Evolutionary conservation across 2,329 filamentous ascomycete species (phyloP).

Genomic region (Rachicladosporium sp.): DNA sequence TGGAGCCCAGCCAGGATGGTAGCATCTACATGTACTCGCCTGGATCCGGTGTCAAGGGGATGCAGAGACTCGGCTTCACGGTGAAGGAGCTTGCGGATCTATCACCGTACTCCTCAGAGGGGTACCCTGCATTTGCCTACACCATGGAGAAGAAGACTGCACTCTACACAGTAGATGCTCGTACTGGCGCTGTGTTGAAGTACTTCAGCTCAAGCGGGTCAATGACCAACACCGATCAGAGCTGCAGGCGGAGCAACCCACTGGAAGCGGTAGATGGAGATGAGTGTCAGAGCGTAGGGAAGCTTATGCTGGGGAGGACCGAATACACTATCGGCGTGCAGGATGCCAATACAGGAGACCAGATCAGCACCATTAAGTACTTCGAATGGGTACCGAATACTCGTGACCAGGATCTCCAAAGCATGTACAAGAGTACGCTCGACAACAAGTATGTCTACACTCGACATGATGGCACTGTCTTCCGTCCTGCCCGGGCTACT

Average conservation of each 20-base stretch:
- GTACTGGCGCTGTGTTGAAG: slow-evolving; percentile 68
- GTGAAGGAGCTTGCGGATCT: slow-evolving; percentile 77
- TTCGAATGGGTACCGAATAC: slow-evolving; percentile 93
- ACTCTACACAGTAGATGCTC: slow-evolving; percentile 78
- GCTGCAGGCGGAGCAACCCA: slow-evolving; percentile 59
- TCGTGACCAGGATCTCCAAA: slow-evolving; percentile 73
- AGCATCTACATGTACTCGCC: slow-evolving; percentile 78
- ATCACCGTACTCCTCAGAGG: slow-evolving; percentile 59
- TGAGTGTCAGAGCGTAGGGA: slow-evolving; percentile 70
- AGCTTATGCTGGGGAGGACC: slow-evolving; percentile 69
- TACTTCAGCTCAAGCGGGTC: slow-evolving; percentile 69
- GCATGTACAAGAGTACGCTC: slow-evolving; percentile 66
- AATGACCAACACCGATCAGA: slow-evolving; percentile 54
- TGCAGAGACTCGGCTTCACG: slow-evolving; percentile 57
- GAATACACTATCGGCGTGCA: slow-evolving; percentile 86
- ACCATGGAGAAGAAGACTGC: slow-evolving; percentile 85
- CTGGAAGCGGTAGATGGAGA: slow-evolving; percentile 43
- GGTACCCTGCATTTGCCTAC: slow-evolving; percentile 67
- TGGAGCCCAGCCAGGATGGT: slow-evolving; percentile 82
- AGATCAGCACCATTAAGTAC: slow-evolving; percentile 81
- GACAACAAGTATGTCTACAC: slow-evolving; percentile 85
- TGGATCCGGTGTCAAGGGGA: slow-evolving; percentile 40
- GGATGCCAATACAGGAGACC: slow-evolving; percentile 56
- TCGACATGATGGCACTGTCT: slow-evolving; percentile 70
- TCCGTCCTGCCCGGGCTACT: slow-evolving; percentile 26